Evolutionary conservation across 257 asterid genomes (phyloP).

Genomic region (Nicotiana otophora): DNA sequence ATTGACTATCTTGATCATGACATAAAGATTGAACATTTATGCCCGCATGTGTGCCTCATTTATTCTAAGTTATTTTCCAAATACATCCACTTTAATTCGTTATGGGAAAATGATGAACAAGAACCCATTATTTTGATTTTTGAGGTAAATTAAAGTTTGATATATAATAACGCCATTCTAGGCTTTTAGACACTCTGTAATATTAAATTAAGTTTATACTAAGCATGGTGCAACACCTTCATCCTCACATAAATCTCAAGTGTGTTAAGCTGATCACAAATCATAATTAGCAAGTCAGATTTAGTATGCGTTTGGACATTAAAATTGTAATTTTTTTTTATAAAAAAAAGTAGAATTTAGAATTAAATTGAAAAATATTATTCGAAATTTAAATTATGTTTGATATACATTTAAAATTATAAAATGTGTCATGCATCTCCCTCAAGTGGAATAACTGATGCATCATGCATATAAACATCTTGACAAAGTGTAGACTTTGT

Average conservation of each 20-base stretch:
- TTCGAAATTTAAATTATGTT: too few species aligned
- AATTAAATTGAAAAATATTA: too few species aligned
- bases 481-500: too few species aligned
- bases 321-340: too few species aligned
- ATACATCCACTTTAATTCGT: background rate
- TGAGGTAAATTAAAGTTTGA: background rate
- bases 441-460: background rate
- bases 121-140: background rate
- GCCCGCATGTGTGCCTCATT: constrained; percentile 27
- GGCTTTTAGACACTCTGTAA: background rate
- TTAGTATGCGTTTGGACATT: too few species aligned
- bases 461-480: too few species aligned
- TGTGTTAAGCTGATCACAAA: background rate
- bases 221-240: background rate
- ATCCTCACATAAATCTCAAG: background rate
- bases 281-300: background rate
- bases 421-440: background rate
- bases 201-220: background rate
- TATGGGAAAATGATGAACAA: background rate
- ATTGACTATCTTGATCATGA: constrained; percentile 25
- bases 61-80: background rate
- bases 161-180: background rate
- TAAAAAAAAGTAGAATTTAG: too few species aligned
- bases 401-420: background rate
- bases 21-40: constrained; percentile 24